Percentiles rank a stretch among this genome's conserved stretches.
Evolutionary conservation across 768 basidiomycete genomes (phyloP).

Genomic region (Russula brevipes): DNA sequence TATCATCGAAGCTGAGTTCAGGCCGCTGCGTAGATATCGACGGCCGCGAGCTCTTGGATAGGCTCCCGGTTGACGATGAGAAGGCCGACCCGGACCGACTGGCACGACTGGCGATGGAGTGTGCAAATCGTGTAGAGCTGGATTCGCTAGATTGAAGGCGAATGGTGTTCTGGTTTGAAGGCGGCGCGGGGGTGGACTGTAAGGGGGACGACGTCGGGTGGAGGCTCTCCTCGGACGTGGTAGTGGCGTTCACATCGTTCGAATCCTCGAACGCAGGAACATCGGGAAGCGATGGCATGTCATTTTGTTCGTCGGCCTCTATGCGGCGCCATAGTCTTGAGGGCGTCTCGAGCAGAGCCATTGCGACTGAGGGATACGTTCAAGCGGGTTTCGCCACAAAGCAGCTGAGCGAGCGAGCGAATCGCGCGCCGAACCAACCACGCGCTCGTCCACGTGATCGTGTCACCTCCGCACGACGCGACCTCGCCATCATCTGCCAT

Average conservation of each 20-base stretch:
- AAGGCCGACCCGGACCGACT: constrained; percentile 35
- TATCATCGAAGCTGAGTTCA: constrained; percentile 46
- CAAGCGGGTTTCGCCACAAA: not conserved
- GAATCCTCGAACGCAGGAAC: constrained; percentile 69
- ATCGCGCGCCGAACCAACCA: not conserved
- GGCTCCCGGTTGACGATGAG: constrained; percentile 23
- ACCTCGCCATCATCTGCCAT: too few relatives aligned
- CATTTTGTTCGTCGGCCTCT: constrained; percentile 63
- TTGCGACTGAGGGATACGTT: not conserved
- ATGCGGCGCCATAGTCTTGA: constrained; percentile 83
- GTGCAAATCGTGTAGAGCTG: constrained; percentile 46
- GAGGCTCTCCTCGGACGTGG: constrained; percentile 35
- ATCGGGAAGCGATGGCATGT: constrained; percentile 80
- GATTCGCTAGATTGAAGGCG: constrained; percentile 48
- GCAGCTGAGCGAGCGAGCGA: not conserved
- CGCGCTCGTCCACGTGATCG: constrained; percentile 15
- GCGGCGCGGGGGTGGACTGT: constrained; percentile 60
- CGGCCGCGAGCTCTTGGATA: constrained; percentile 9
- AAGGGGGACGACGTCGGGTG: constrained; percentile 46
- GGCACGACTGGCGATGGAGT: constrained; percentile 47
- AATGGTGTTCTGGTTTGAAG: constrained; percentile 46
- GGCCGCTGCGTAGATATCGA: constrained; percentile 4
- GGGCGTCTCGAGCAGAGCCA: constrained; percentile 56
- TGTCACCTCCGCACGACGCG: not conserved
- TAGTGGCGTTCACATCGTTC: constrained; percentile 37